These are phyloP conservation scores for Medakamo hakoo DNA, from an alignment of 139 green algal species.

Conservation along the genomic window DNA sequence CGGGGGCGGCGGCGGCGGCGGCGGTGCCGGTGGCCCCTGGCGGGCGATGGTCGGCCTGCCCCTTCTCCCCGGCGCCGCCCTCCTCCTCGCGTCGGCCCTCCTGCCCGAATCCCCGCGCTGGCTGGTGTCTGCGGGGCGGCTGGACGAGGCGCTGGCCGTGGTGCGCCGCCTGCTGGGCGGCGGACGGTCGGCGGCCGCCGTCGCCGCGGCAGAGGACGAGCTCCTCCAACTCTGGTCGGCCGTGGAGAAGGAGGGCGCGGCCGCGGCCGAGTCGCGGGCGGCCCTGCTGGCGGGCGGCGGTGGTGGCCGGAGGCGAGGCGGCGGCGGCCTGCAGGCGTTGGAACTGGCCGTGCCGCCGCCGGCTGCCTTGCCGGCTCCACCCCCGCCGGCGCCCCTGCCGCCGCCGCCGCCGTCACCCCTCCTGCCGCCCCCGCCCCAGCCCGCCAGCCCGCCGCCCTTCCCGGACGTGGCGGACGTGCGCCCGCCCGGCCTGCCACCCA, in stretches of 20 bases:
- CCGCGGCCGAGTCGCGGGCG: conserved; percentile 5
- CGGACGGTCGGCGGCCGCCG: conserved; percentile 18
- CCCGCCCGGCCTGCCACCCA: no score
- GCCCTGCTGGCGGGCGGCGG: conserved; percentile 3
- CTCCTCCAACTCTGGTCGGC: conserved; percentile 61
- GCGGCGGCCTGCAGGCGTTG: not conserved
- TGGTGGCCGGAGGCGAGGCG: not conserved
- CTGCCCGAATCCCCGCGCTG: conserved; percentile 67
- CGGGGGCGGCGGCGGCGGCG: no score
- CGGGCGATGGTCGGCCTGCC: conserved; percentile 53
- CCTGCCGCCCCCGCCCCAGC: no score
- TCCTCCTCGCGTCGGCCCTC: conserved; percentile 32
- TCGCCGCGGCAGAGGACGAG: conserved; percentile 56
- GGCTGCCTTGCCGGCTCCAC: no score
- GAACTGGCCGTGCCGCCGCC: no score
- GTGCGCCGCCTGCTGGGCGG: conserved; percentile 28
- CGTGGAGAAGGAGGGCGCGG: conserved; percentile 52
- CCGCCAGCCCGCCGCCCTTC: no score
- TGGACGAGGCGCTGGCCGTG: conserved; percentile 50
- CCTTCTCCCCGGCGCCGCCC: conserved; percentile 20
- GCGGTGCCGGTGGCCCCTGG: no score
- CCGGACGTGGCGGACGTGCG: no score
- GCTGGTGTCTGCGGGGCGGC: conserved; percentile 43
- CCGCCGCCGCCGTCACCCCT: no score
- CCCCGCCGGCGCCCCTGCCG: no score